Conservation (phyloP, 2,329 filamentous ascomycete genomes). For the Penicillium carneum region DNA sequence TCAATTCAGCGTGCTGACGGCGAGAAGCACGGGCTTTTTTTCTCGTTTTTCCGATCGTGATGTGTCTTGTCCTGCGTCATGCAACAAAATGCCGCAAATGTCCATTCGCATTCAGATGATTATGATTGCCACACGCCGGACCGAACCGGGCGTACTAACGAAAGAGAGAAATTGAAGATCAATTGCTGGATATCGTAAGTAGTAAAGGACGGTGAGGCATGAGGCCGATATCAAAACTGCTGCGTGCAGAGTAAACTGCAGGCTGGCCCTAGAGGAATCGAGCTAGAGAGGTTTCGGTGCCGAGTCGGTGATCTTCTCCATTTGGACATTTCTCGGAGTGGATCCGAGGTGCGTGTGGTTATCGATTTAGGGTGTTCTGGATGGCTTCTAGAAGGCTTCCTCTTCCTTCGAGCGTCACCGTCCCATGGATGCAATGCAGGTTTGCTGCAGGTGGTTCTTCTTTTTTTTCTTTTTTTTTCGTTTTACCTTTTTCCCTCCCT, state of each 20-base stretch:
- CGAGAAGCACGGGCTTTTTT: conserved; percentile 2
- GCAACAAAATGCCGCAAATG: conserved; percentile 32
- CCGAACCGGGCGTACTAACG: no score
- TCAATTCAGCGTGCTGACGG: not conserved
- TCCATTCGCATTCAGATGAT: not conserved
- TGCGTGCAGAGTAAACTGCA: conserved; percentile 18
- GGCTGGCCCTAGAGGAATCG: not conserved
- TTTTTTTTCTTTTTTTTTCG: not conserved
- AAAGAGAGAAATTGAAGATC: no score
- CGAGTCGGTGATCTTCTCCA: conserved; percentile 14
- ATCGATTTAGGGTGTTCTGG: conserved; percentile 39
- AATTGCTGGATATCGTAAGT: no score
- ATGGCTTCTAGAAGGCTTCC: conserved; percentile 47
- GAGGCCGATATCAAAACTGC: conserved; percentile 13
- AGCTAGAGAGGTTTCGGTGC: conserved; percentile 12
- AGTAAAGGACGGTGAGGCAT: conserved; percentile 9
- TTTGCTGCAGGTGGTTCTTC: conserved; percentile 4
- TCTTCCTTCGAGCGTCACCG: conserved; percentile 3
- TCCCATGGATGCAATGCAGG: conserved; percentile 34
- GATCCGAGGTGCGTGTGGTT: conserved; percentile 28
- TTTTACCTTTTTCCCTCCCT: no score
- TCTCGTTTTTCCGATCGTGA: conserved; percentile 9
- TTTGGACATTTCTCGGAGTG: conserved; percentile 19
- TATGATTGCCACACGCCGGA: conserved; percentile 6
- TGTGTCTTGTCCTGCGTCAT: conserved; percentile 6